Conservation (phyloP, 2,329 filamentous ascomycete species). For the Thelonectria rubi region DNA sequence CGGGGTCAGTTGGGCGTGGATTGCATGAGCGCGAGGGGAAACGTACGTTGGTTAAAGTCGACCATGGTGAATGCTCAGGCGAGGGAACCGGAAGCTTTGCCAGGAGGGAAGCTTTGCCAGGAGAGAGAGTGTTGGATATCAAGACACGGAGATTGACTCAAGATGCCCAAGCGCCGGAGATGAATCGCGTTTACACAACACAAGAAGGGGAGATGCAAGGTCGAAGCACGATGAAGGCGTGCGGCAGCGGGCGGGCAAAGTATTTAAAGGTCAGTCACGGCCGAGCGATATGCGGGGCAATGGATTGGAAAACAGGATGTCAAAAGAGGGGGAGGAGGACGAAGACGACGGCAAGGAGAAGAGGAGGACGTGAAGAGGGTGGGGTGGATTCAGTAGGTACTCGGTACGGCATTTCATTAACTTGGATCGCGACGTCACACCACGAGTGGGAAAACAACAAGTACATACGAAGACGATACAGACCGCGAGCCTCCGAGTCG, state of each 20-base stretch:
- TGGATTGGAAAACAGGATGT: slow-evolving; percentile 11
- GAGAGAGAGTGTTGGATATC: not conserved
- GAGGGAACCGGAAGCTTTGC: not conserved
- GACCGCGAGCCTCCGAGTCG: slow-evolving; percentile 5
- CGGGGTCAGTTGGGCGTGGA: slow-evolving; percentile 22
- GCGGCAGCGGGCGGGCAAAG: slow-evolving; percentile 28
- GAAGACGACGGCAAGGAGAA: no score
- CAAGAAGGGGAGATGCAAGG: slow-evolving; percentile 19
- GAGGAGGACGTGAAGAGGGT: not conserved
- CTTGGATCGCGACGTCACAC: slow-evolving; percentile 33
- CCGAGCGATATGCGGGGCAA: slow-evolving; percentile 35
- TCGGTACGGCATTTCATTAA: slow-evolving; percentile 16
- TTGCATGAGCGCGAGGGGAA: not conserved
- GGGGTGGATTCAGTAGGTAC: slow-evolving; percentile 20
- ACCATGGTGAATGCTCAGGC: slow-evolving; percentile 39
- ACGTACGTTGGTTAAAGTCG: slow-evolving; percentile 45
- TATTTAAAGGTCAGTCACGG: slow-evolving; percentile 37
- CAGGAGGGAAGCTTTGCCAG: not conserved
- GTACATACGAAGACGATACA: not conserved
- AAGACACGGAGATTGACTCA: slow-evolving; percentile 2
- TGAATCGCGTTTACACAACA: slow-evolving; percentile 17
- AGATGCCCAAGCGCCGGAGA: slow-evolving; percentile 2
- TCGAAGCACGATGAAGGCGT: slow-evolving; percentile 1
- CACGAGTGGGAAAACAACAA: slow-evolving; percentile 6
- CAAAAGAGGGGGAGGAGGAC: slow-evolving; percentile 6